Evolutionary conservation across 495 filamentous ascomycete genomes (phyloP).

Genomic region (Monascus purpureus): DNA sequence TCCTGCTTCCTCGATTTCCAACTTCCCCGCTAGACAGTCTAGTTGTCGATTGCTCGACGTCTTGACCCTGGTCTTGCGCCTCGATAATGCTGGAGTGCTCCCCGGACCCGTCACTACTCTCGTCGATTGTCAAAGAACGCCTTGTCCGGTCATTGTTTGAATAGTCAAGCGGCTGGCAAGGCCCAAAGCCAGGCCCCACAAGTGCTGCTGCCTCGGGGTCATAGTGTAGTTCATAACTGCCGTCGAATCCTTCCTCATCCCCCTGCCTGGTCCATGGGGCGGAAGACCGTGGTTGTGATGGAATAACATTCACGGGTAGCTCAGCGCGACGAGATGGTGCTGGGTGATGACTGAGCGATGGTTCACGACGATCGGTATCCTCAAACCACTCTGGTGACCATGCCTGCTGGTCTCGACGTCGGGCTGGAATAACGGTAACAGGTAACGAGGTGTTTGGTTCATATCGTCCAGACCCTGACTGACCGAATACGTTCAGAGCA

Average conservation of each 20-base stretch:
- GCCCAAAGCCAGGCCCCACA: slow-evolving; percentile 14
- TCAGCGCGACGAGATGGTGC: slow-evolving; percentile 8
- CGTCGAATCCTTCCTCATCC: slow-evolving; percentile 12
- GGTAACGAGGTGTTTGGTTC: slow-evolving; percentile 29
- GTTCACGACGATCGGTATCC: slow-evolving; percentile 6
- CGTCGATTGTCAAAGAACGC: slow-evolving; percentile 1
- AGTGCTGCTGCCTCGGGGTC: slow-evolving; percentile 33
- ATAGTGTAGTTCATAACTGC: slow-evolving; percentile 24
- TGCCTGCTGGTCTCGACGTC: slow-evolving; percentile 35
- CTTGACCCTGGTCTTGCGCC: neutral
- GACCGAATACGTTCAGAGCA: slow-evolving; percentile 13
- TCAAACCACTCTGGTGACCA: slow-evolving; percentile 26
- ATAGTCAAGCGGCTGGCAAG: slow-evolving; percentile 1
- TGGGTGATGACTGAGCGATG: slow-evolving; percentile 4
- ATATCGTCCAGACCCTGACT: slow-evolving; percentile 12
- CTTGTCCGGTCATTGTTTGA: neutral
- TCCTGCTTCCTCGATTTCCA: too few species aligned
- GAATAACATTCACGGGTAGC: slow-evolving; percentile 25
- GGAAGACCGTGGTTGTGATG: slow-evolving; percentile 21
- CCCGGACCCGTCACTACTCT: neutral
- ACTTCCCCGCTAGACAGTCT: too few species aligned
- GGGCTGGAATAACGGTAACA: slow-evolving; percentile 56
- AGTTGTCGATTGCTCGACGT: neutral
- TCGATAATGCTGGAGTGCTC: neutral
- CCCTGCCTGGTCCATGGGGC: slow-evolving; percentile 27